Percentiles rank a stretch among this genome's conserved stretches.
Conservation (phyloP, 495 filamentous ascomycete genomes). For the Trichoderma orchidacearum region DNA sequence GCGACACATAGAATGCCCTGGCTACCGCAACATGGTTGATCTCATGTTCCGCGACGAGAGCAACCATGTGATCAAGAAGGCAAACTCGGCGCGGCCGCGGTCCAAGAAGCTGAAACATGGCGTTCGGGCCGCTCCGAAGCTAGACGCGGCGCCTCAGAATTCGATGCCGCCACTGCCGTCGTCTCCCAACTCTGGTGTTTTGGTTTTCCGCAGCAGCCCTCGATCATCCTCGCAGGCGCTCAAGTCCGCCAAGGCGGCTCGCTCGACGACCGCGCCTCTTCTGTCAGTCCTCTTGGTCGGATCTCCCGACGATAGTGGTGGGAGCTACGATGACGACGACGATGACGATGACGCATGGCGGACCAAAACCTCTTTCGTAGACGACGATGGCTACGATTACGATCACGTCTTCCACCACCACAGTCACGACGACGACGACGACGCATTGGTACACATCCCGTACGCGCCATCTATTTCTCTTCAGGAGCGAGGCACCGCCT, state of each 20-base stretch:
- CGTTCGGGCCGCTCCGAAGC: neutral
- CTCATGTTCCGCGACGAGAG: slow-evolving; percentile 67
- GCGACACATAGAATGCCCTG: slow-evolving; percentile 48
- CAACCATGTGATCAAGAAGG: slow-evolving; percentile 51
- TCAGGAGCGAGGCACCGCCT: slow-evolving; percentile 22
- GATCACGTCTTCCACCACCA: neutral
- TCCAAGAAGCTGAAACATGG: slow-evolving; percentile 10
- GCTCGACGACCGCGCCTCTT: neutral
- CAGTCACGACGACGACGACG: slow-evolving; percentile 7
- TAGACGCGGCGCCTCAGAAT: neutral
- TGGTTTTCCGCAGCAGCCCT: slow-evolving; percentile 7
- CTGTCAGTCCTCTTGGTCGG: neutral
- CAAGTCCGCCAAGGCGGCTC: neutral
- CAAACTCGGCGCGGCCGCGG: slow-evolving; percentile 20
- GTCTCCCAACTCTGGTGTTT: slow-evolving; percentile 5
- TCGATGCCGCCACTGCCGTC: slow-evolving; percentile 8
- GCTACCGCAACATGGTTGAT: slow-evolving; percentile 55
- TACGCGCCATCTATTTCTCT: slow-evolving; percentile 17
- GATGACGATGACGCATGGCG: neutral
- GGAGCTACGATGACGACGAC: neutral
- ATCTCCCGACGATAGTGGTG: neutral
- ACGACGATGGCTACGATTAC: neutral
- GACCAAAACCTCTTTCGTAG: slow-evolving; percentile 3
- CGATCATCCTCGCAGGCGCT: neutral
- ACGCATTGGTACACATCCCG: slow-evolving; percentile 2